Conservation (phyloP, 169 alveolate species). For the Cryptosporidium baileyi region DNA sequence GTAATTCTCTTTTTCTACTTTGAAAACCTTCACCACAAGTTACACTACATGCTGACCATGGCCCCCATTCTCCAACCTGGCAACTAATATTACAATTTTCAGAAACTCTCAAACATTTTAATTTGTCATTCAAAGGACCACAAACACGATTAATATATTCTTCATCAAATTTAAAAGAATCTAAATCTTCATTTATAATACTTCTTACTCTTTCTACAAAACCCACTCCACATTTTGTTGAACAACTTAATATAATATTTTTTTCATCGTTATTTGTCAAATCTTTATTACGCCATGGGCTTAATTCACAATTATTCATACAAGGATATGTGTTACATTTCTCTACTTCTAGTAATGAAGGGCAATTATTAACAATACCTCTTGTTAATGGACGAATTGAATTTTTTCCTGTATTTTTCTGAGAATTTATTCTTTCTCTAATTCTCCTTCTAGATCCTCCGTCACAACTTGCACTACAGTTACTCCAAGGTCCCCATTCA, state of each 20-base stretch:
- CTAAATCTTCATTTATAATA: background rate
- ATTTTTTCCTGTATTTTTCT: background rate
- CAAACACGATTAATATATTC: background rate
- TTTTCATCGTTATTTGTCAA: background rate
- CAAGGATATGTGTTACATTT: constrained; percentile 56
- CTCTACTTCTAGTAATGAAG: constrained; percentile 36
- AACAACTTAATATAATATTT: background rate
- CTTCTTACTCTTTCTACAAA: background rate
- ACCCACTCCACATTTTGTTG: constrained; percentile 57
- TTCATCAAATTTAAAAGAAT: background rate
- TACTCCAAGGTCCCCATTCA: constrained; percentile 67
- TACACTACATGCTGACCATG: constrained; percentile 73
- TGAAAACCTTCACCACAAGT: constrained; percentile 76
- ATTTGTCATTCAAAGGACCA: constrained; percentile 22
- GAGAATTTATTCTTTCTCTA: constrained; percentile 18
- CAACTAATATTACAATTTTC: constrained; percentile 70
- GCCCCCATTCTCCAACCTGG: constrained; percentile 72
- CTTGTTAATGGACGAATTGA: constrained; percentile 3
- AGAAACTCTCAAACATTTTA: constrained; percentile 30
- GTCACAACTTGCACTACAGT: constrained; percentile 55
- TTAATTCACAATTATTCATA: background rate
- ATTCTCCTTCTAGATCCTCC: constrained; percentile 57
- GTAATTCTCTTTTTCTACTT: background rate
- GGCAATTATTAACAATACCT: constrained; percentile 11
- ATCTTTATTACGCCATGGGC: background rate